phyloP scores from a whole-genome alignment of 1,284 basidiomycete species.

The Cystobasidium slooffiae region DNA sequence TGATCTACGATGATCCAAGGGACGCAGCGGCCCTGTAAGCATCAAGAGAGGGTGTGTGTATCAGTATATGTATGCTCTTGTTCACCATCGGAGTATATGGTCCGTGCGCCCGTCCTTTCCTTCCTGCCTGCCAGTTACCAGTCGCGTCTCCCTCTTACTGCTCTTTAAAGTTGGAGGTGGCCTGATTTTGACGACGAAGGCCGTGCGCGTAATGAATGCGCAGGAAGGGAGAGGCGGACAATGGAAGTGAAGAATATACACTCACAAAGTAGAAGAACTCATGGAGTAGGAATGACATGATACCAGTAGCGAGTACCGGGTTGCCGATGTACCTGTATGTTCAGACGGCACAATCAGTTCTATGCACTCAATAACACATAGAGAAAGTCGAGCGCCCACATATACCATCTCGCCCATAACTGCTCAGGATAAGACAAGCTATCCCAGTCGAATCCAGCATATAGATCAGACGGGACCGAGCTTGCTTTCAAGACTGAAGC shows the following conservation, averaged over 20 bases:
- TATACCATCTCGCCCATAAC: constrained; percentile 66
- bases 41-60: background rate
- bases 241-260: background rate
- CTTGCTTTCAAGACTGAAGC: constrained; percentile 31
- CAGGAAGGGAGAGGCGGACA: background rate
- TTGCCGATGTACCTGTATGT: constrained; percentile 58
- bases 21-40: constrained; percentile 71
- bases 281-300: constrained; percentile 91
- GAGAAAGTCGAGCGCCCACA: constrained; percentile 64
- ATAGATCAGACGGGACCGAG: constrained; percentile 33
- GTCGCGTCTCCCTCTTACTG: no score
- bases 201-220: background rate
- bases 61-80: no score
- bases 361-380: background rate
- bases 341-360: constrained; percentile 49
- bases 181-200: background rate
- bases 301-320: constrained; percentile 85
- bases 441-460: constrained; percentile 41
- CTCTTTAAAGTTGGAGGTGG: no score
- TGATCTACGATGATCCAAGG: constrained; percentile 96
- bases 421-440: constrained; percentile 37
- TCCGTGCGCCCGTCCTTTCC: no score
- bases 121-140: no score
- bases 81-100: no score
- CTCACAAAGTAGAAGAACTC: constrained; percentile 87